Base-by-base conservation (phyloP, 441 rosid species). In the Adansonia rubrostipa region DNA sequence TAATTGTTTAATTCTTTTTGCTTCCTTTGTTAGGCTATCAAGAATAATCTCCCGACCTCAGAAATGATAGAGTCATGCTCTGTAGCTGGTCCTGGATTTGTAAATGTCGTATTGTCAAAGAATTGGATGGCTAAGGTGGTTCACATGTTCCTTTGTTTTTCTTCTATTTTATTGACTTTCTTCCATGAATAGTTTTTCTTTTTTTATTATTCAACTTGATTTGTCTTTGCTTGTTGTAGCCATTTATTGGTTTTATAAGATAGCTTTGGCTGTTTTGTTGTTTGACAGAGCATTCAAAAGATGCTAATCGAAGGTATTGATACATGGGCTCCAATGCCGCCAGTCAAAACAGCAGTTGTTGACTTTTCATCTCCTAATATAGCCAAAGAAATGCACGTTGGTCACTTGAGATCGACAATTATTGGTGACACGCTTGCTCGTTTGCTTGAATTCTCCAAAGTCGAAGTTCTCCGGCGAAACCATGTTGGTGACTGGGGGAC, bases 401-500 rank as follows among this genome's bases (percentile, higher is more conserved):
- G 98, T 79, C 97, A 96, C 85, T 84, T 96, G 44, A 85, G 98
- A 80, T 96, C 99, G 60, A 96, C 99, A 15, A 95, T 93, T 82
- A 91, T 96, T 62, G 99, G 99, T 68, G 99, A 94, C 80, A 89
- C 97, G 0, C 77, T 96, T 76, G 94, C 99, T 33, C 95, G 97
- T 51, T 89, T 93, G 95, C 97, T 96, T 75, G 97, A 96, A 78
- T 96, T 83, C 84, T 94, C 97, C 4, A 89, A 92, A 1, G 96
- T 92, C 80, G 92, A 91, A 54, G 98, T 96, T 79, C 93, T 96
- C 63, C 92, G 99, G 17, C 84, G 98, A 69, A 96, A 96, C 87
- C 99, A 93, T 89, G 99, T 96, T 84, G 99, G 98, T 82, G 99
- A 96, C 56, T 96, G 98, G 99, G 99, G 98, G 73, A 96, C 98